Conservation (phyloP, 139 green algal species). For the Volvox africanus region DNA sequence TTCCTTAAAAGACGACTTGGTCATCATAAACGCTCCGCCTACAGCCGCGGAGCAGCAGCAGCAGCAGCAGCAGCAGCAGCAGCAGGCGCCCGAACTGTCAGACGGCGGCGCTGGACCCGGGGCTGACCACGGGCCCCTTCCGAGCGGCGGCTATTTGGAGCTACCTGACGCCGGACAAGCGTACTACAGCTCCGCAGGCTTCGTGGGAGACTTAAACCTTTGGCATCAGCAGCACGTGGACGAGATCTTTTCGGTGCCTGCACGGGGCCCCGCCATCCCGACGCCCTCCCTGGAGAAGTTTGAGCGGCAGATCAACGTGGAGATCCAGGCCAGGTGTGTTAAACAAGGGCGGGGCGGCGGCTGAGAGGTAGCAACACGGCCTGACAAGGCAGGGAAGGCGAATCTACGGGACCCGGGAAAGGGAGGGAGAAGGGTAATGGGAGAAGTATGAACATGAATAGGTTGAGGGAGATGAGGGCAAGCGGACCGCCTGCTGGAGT, state of each 20-base stretch:
- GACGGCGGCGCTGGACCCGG: background rate
- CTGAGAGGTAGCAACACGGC: too few species aligned
- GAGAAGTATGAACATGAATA: too few species aligned
- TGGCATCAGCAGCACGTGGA: constrained; percentile 2
- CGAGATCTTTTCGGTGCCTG: background rate
- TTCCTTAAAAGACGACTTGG: too few species aligned
- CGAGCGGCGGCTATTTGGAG: background rate
- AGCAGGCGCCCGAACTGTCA: background rate
- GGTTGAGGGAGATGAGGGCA: too few species aligned
- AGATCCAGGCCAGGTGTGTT: constrained; percentile 18
- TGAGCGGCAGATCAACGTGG: constrained; percentile 1
- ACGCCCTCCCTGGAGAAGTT: constrained; percentile 8
- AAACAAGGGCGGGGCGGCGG: background rate
- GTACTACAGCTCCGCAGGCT: background rate
- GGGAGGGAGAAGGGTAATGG: background rate
- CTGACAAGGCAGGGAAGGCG: too few species aligned
- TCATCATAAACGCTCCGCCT: too few species aligned
- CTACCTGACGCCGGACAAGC: background rate
- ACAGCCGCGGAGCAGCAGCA: background rate
- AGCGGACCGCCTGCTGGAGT: too few species aligned
- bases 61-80: background rate
- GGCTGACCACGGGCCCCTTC: background rate
- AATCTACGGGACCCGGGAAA: background rate
- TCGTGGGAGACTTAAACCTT: background rate
- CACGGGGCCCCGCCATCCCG: background rate